phyloP scores from a whole-genome alignment of 768 basidiomycete genomes.

The Pholiota conissans region DNA sequence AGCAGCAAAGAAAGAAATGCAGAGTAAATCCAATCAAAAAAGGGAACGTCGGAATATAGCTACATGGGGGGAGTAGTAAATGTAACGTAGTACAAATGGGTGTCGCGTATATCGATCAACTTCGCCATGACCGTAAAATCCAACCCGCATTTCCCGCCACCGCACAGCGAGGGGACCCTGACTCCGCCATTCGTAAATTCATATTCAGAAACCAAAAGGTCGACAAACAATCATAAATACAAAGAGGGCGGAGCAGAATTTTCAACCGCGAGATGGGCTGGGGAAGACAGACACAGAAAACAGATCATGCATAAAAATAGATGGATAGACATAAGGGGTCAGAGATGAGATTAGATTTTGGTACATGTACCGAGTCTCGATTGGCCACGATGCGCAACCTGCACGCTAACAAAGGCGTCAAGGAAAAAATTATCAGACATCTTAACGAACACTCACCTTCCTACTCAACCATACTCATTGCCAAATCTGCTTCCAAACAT shows the following conservation, averaged over 20 bases:
- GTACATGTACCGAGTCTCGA: conserved; percentile 1
- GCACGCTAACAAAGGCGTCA: not conserved
- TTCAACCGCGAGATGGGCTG: conserved; percentile 13
- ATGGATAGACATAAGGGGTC: not conserved
- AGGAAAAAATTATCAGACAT: too few species aligned
- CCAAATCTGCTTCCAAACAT: not conserved
- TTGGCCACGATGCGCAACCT: not conserved
- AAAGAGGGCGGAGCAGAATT: conserved; percentile 7
- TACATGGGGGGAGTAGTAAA: not conserved
- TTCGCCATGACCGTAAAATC: not conserved
- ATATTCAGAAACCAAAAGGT: not conserved
- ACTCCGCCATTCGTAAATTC: not conserved
- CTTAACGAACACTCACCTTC: too few species aligned
- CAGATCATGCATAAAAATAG: not conserved
- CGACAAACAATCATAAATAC: not conserved
- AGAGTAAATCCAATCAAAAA: not conserved
- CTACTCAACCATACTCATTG: too few species aligned
- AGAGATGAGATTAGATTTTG: not conserved
- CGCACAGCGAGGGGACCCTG: not conserved
- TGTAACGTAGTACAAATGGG: not conserved
- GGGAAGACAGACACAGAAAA: not conserved
- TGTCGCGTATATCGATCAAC: not conserved
- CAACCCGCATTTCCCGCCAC: not conserved
- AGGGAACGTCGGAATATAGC: not conserved
- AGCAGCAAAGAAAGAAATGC: not conserved